A percentile compares a stretch with the other conserved stretches of the same genome.
phyloP scores from a whole-genome alignment of 306 rosid genomes.

The Cicer arietinum region DNA sequence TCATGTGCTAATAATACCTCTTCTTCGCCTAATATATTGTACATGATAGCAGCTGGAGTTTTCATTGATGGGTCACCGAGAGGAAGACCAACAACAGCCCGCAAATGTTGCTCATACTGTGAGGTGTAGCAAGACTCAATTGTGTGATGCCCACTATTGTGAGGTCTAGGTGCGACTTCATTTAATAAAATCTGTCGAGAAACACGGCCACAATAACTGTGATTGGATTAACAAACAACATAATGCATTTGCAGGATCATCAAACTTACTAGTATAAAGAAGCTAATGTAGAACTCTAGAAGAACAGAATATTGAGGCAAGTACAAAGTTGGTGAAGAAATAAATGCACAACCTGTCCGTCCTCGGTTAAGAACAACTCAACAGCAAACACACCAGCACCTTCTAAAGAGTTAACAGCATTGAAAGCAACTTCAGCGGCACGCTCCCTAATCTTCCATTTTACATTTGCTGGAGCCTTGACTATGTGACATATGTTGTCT shows the following conservation, averaged over 20 bases:
- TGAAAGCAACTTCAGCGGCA: constrained; percentile 80
- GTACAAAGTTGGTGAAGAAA: constrained; percentile 33
- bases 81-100: constrained; percentile 95
- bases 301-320: not conserved
- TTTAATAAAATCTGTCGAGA: constrained; percentile 78
- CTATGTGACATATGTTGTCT: constrained; percentile 89
- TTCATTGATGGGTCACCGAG: constrained; percentile 97
- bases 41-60: constrained; percentile 86
- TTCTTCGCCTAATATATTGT: constrained; percentile 88
- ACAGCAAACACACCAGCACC: constrained; percentile 99
- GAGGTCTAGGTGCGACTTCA: constrained; percentile 98
- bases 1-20: constrained; percentile 55
- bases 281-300: constrained; percentile 11
- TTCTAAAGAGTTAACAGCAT: constrained; percentile 84
- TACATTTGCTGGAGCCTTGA: constrained; percentile 80
- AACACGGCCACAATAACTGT: constrained; percentile 8
- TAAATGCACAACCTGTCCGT: constrained; percentile 69
- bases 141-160: constrained; percentile 97
- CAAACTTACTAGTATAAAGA: constrained; percentile 31
- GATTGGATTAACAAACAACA: constrained; percentile 37
- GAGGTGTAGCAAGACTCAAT: constrained; percentile 91
- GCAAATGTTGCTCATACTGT: constrained; percentile 90
- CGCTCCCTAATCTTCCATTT: constrained; percentile 67
- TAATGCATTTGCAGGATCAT: constrained; percentile 9
- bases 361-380: constrained; percentile 79